phyloP scores from a whole-genome alignment of 176 grass and related monocot species.

The Bonia amplexicaulis region DNA sequence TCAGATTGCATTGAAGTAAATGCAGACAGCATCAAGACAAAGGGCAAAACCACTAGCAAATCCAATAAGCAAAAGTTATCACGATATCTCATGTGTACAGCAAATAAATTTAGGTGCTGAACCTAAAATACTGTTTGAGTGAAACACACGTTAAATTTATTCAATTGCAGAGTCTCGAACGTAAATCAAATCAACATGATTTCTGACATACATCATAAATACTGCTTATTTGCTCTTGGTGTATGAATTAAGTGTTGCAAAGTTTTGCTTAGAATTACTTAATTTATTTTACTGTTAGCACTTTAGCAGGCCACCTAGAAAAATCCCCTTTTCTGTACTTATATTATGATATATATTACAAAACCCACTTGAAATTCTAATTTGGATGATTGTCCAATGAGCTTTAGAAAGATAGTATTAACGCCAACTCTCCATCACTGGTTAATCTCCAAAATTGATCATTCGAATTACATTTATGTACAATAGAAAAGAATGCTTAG shows the following conservation, averaged over 20 bases:
- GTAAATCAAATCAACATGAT: slow-evolving; percentile 2
- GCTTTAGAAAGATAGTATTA: slow-evolving; percentile 6
- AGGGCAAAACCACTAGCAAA: slow-evolving; percentile 12
- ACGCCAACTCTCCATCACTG: neutral
- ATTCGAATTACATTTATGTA: neutral
- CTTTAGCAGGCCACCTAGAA: neutral
- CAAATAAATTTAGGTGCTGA: neutral
- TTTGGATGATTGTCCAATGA: neutral
- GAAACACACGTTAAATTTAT: neutral
- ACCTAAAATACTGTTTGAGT: neutral
- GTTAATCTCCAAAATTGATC: neutral
- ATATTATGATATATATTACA: neutral
- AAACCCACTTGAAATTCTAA: neutral
- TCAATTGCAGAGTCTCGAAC: neutral
- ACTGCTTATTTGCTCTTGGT: slow-evolving; percentile 6
- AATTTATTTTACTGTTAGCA: neutral
- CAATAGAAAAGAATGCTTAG: slow-evolving; percentile 7
- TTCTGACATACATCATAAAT: slow-evolving; percentile 7
- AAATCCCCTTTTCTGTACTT: neutral
- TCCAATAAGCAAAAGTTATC: neutral
- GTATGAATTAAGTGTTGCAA: neutral
- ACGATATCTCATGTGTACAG: neutral
- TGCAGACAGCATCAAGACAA: neutral
- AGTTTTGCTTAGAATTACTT: slow-evolving; percentile 8
- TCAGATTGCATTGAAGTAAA: neutral